Conservation (phyloP, 306 rosid genomes). For the Cercis canadensis region DNA sequence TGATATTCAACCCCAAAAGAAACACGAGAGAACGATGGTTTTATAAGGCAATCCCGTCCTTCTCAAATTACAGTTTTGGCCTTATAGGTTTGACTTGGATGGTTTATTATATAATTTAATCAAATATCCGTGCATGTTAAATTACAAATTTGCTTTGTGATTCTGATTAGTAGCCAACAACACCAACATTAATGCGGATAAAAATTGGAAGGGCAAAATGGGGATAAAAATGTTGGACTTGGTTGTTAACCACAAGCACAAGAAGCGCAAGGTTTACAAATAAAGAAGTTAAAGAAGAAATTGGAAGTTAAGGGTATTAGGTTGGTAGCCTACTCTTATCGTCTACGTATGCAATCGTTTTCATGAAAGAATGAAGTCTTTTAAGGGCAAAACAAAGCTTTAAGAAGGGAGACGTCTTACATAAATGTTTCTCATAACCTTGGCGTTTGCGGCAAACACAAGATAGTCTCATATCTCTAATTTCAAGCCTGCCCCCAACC, state of each 20-base stretch:
- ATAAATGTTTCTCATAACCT: too few relatives aligned
- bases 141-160: too few relatives aligned
- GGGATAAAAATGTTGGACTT: constrained; percentile 1
- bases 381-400: constrained; percentile 34
- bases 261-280: constrained; percentile 26
- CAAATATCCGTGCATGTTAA: neutral
- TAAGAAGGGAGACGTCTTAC: constrained; percentile 29
- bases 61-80: constrained; percentile 32
- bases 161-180: too few relatives aligned
- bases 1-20: too few relatives aligned
- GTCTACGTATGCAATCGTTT: constrained; percentile 37
- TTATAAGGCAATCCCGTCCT: constrained; percentile 2
- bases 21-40: neutral
- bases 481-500: too few relatives aligned
- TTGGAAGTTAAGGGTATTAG: constrained; percentile 51
- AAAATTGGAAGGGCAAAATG: too few relatives aligned
- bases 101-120: neutral
- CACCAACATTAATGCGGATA: too few relatives aligned
- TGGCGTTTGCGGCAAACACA: too few relatives aligned
- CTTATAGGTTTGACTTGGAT: constrained; percentile 25
- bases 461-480: too few relatives aligned
- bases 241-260: constrained; percentile 8
- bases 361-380: neutral
- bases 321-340: constrained; percentile 79
- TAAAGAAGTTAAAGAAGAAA: constrained; percentile 40